A percentile compares a stretch with the other conserved stretches of the same genome.
Conservation (phyloP, 352 stramenopile genomes). For the Phytophthora pistaciae region DNA sequence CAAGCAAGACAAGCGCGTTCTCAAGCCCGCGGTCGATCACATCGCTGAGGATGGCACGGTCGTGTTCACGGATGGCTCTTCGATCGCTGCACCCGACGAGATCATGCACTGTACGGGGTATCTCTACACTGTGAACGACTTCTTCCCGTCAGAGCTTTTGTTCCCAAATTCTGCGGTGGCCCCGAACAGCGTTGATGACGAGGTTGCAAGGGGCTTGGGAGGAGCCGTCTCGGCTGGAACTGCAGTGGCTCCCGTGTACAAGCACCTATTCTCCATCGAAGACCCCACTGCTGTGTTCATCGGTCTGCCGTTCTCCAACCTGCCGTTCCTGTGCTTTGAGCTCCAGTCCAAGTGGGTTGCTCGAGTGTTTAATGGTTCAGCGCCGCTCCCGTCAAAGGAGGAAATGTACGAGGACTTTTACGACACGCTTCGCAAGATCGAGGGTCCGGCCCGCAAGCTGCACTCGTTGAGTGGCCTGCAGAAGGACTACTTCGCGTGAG, state of each 20-base stretch:
- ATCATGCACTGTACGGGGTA: slow-evolving; percentile 82
- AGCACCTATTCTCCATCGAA: slow-evolving; percentile 73
- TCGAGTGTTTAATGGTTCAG: slow-evolving; percentile 48
- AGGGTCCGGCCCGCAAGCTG: slow-evolving; percentile 58
- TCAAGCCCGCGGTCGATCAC: slow-evolving; percentile 59
- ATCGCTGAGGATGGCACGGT: slow-evolving; percentile 52
- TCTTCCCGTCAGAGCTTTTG: slow-evolving; percentile 50
- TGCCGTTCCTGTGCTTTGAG: slow-evolving; percentile 80
- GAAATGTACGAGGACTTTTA: slow-evolving; percentile 70
- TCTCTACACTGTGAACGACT: slow-evolving; percentile 61
- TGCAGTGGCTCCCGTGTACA: slow-evolving; percentile 72
- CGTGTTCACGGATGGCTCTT: slow-evolving; percentile 60
- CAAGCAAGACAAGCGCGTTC: slow-evolving; percentile 40
- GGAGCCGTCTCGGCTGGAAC: slow-evolving; percentile 25
- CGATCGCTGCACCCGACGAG: slow-evolving; percentile 54
- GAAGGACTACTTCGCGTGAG: slow-evolving; percentile 53
- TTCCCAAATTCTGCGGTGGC: slow-evolving; percentile 35
- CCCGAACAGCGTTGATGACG: slow-evolving; percentile 21
- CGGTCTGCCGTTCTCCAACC: slow-evolving; percentile 69
- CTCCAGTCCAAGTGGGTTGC: slow-evolving; percentile 71
- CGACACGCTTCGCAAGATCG: slow-evolving; percentile 40
- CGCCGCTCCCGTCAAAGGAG: slow-evolving; percentile 57
- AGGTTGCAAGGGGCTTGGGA: slow-evolving; percentile 36
- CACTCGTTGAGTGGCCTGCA: slow-evolving; percentile 58
- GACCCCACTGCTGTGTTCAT: slow-evolving; percentile 74